Conservation (phyloP, 2,329 filamentous ascomycete genomes). For the Fusarium sulawesiense region DNA sequence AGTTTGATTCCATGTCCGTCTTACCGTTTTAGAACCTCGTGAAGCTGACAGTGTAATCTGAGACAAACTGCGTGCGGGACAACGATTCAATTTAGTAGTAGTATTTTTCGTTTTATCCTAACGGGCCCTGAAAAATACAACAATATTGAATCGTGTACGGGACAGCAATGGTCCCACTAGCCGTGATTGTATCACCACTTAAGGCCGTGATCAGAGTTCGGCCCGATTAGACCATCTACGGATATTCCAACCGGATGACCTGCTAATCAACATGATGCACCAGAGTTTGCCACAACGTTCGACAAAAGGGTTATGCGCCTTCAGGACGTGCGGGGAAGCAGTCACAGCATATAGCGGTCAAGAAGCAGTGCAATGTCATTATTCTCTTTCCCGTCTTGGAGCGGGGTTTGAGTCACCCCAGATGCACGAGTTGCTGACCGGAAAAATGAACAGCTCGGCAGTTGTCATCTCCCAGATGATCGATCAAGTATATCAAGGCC, state of each 20-base stretch:
- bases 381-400: fast-evolving
- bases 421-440: fast-evolving
- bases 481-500: neutral
- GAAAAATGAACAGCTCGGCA: neutral
- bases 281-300: neutral
- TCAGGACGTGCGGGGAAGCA: neutral
- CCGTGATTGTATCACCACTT: neutral
- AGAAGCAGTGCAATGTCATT: neutral
- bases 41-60: no score
- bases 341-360: neutral
- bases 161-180: neutral
- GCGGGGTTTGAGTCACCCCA: neutral
- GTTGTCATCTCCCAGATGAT: fast-evolving
- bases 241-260: neutral
- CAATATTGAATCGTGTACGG: no score
- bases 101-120: no score
- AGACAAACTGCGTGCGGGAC: neutral
- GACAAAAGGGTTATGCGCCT: neutral
- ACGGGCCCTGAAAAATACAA: no score
- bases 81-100: neutral
- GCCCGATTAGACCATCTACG: neutral
- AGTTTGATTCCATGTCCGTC: no score
- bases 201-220: neutral
- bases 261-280: neutral
- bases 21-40: no score